Percentiles rank a stretch among this genome's conserved stretches.
These are phyloP conservation scores for Polytolypa hystricis DNA, from an alignment of 2,329 filamentous ascomycete species.

Conservation along the genomic window DNA sequence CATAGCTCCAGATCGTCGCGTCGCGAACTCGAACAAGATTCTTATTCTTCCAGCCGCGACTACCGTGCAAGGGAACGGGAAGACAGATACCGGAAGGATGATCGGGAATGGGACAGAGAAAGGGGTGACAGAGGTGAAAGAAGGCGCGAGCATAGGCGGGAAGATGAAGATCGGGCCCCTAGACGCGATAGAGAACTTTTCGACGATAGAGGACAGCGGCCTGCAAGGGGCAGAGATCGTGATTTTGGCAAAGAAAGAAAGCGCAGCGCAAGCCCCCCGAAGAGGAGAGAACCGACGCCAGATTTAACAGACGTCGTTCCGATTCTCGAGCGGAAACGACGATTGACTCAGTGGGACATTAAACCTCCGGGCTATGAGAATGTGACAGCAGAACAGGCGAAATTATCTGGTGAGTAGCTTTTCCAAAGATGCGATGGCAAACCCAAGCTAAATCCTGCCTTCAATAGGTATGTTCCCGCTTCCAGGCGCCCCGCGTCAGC, in stretches of 20 bases:
- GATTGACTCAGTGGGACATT: slow-evolving; percentile 98
- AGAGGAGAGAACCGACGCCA: slow-evolving; percentile 90
- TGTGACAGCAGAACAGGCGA: slow-evolving; percentile 95
- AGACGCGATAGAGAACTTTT: slow-evolving; percentile 51
- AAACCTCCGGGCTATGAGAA: slow-evolving; percentile 97
- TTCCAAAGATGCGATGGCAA: slow-evolving; percentile 2
- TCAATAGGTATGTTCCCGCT: slow-evolving; percentile 82
- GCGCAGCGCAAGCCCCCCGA: slow-evolving; percentile 70
- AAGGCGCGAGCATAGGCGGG: slow-evolving; percentile 52
- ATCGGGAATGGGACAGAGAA: slow-evolving; percentile 69
- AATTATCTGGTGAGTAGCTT: slow-evolving; percentile 57
- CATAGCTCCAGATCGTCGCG: slow-evolving; percentile 55
- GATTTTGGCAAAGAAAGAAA: slow-evolving; percentile 48
- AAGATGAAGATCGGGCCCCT: slow-evolving; percentile 52
- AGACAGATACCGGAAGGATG: slow-evolving; percentile 71
- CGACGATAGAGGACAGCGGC: slow-evolving; percentile 48
- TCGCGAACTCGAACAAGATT: slow-evolving; percentile 66
- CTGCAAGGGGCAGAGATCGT: slow-evolving; percentile 24
- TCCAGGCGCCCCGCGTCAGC: slow-evolving; percentile 85
- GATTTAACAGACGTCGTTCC: slow-evolving; percentile 81
- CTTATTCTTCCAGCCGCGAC: slow-evolving; percentile 85
- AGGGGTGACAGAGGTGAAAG: slow-evolving; percentile 53
- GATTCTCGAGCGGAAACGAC: slow-evolving; percentile 74
- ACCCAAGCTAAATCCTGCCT: background rate
- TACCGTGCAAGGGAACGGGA: slow-evolving; percentile 90